Evolutionary conservation across 2,329 filamentous ascomycete species (phyloP), one percentile per base, ranked within the genome.

Genomic region (Aspergillus oerlinghausenensis): DNA sequence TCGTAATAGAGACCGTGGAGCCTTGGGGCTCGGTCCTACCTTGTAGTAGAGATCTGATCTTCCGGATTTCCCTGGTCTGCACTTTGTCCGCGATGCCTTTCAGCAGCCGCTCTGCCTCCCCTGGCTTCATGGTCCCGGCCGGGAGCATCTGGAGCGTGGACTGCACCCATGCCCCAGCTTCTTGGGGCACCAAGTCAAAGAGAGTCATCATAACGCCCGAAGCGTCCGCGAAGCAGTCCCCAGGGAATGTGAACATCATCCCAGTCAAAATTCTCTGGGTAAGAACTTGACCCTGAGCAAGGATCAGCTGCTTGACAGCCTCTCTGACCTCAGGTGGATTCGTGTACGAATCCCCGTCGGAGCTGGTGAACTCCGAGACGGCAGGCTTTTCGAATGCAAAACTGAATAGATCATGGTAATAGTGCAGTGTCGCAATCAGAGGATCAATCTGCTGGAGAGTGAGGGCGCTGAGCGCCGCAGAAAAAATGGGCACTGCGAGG

Each of bases 231-330:
- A 97, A 96, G 76, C 92, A 97, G 73, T 97, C 94, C 47, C 90
- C 85, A 0, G 94, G 95, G 77, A 99, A 99, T 0, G 89, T 95
- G 72, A 97, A 97, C 93, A 99, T 97, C 92, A 99, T 96, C 58
- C 94, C 94, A 1, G 92, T 94, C 78, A 99, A 82, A 56, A 96
- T 87, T 61, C 92, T 89, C 75, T 96, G 93, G 7, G 94, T 87
- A 28, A 99, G 80, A 55, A 85, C 78, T 67, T 91, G 87, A 40
- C 94, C 92, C 61, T 92, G 86, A 1, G 80, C 77, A 2, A 81
- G 62, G 25, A 96, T 77, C 52, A 97, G 82, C 58, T 84, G 82
- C 72, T 88, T 89, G 57, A 97, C 88, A 7, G 87, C 83, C 35
- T 81, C 80, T 63, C 86, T 88, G 25, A 96, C 82, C 63, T 92